Evolutionary conservation across 2,329 filamentous ascomycete genomes (phyloP).

Genomic region (Penicillium sp.): DNA sequence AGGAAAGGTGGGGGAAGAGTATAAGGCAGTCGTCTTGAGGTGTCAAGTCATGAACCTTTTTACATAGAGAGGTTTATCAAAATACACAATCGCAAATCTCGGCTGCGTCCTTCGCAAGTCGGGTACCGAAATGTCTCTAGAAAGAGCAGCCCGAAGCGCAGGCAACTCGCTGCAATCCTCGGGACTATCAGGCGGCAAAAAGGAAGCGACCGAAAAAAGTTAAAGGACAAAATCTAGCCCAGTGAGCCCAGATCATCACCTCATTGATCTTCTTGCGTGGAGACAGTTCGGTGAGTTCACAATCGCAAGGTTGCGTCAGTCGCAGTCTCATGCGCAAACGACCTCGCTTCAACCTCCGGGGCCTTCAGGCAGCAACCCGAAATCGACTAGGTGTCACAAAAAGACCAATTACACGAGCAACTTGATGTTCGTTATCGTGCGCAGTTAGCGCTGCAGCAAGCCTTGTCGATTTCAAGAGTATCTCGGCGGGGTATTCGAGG

Average conservation of each 20-base stretch:
- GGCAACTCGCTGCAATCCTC: background rate
- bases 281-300: background rate
- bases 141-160: no score
- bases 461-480: background rate
- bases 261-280: background rate
- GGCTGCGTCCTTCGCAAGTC: no score
- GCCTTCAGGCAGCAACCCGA: background rate
- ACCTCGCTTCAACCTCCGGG: background rate
- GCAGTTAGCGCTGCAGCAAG: background rate
- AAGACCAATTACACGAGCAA: background rate
- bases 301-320: background rate
- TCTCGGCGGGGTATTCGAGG: background rate
- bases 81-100: background rate
- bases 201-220: no score
- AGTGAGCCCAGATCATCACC: background rate
- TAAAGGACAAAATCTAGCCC: background rate
- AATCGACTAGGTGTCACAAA: background rate
- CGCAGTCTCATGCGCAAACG: background rate
- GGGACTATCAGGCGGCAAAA: background rate
- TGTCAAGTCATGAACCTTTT: background rate
- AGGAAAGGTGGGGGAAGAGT: background rate
- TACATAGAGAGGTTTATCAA: no score
- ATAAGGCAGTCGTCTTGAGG: background rate
- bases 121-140: no score
- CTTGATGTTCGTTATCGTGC: background rate